Evolutionary conservation across 2,329 filamentous ascomycete species (phyloP), one percentile per base, ranked within the genome.

Genomic region (Cytospora piceicola): DNA sequence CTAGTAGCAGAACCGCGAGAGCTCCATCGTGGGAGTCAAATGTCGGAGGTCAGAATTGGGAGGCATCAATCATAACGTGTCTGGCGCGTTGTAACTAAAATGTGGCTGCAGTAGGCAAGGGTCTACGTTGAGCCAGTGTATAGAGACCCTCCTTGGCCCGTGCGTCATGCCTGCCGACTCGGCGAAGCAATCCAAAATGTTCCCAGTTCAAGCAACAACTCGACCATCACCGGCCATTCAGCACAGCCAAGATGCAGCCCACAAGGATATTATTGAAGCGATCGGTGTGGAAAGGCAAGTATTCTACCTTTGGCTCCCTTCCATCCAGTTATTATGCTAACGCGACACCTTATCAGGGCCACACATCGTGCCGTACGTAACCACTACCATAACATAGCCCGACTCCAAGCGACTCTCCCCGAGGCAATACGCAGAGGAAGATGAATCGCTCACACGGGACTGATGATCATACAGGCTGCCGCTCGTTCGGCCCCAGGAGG

Each of bases 401-500:
- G 7, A 30, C 22, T 56, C 60, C 17, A 46, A 63, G 63, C 56
- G 53, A 46, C 30, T 17, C 8, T 22, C 17, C 15, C 22, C 64
- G 32, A 36, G 15, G 9, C 34, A n/a, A 56, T n/a, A 20, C 22
- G 22, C 34, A 29, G 29, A 49, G 32, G 24, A 55, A 49, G 27
- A 30, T 58, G 32, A 24, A 56, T 27, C 9, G 55, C 57, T 27
- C 27, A 57, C 34, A 22, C 32, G 17, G 17, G 17, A 2, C 9
- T 20, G 22, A 39, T 46, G 20, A 11, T n/a, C 11, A 46, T 12
- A 69, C 71, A 88, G 85, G 64, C 83, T 88, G 67, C 91, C 85
- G n/a, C 90, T 93, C 71, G 80, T 86, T 73, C 80, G 81, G 73
- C 84, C 78, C 46, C 84, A 82, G 73, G 77, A 83, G 7, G 89